Evolutionary conservation across 2,329 filamentous ascomycete species (phyloP).

Genomic region (Elsinoe perseae): DNA sequence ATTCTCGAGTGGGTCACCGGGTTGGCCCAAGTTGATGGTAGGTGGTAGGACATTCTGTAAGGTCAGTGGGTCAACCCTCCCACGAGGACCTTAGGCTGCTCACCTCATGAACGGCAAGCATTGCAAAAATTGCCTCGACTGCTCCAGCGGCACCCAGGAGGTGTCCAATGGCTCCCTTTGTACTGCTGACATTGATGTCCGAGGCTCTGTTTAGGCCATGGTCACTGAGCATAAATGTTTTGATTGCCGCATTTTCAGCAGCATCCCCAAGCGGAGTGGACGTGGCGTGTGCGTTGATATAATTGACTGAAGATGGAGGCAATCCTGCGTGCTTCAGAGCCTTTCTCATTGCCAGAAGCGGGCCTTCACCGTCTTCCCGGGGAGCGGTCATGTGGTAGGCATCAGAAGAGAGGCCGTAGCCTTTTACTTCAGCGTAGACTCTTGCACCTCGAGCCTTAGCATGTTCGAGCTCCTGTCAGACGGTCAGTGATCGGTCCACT

Average conservation of each 20-base stretch:
- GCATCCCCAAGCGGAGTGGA: slow-evolving; percentile 77
- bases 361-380: slow-evolving; percentile 71
- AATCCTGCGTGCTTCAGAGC: slow-evolving; percentile 67
- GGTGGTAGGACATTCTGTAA: slow-evolving; percentile 68
- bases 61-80: background rate
- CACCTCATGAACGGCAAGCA: slow-evolving; percentile 73
- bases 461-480: slow-evolving; percentile 65
- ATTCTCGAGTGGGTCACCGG: slow-evolving; percentile 50
- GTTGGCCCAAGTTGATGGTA: slow-evolving; percentile 70
- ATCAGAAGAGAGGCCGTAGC: slow-evolving; percentile 86
- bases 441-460: slow-evolving; percentile 67
- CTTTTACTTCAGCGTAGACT: slow-evolving; percentile 82
- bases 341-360: slow-evolving; percentile 74
- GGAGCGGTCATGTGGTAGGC: slow-evolving; percentile 92
- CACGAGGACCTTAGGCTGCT: slow-evolving; percentile 26
- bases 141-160: slow-evolving; percentile 85
- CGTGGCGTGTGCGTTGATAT: slow-evolving; percentile 94
- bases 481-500: background rate
- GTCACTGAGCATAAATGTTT: slow-evolving; percentile 63
- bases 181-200: slow-evolving; percentile 78
- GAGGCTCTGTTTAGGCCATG: slow-evolving; percentile 55
- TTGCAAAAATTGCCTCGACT: slow-evolving; percentile 77
- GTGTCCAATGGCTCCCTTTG: slow-evolving; percentile 89
- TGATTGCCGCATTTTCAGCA: slow-evolving; percentile 80
- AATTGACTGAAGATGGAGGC: slow-evolving; percentile 65